phyloP scores from a whole-genome alignment of 768 basidiomycete species.

The Nevesoporus exiguus region DNA sequence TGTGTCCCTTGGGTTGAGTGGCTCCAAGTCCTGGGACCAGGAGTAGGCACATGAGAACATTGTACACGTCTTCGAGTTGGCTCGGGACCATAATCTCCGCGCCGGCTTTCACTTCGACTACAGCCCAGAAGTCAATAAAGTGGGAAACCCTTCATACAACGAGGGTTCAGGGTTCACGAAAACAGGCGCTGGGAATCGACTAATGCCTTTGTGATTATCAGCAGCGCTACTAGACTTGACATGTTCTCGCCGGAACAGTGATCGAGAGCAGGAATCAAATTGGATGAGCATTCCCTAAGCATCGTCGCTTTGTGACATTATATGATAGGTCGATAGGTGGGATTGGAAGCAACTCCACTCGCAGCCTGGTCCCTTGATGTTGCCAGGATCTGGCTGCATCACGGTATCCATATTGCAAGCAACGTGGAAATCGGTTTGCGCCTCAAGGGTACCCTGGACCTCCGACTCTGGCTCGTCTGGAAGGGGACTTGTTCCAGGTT shows the following conservation, averaged over 20 bases:
- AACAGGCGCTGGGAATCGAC: constrained; percentile 27
- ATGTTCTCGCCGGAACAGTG: constrained; percentile 47
- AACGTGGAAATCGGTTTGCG: constrained; percentile 68
- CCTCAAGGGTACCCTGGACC: constrained; percentile 66
- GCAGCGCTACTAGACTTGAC: constrained; percentile 59
- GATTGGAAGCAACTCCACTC: constrained; percentile 30
- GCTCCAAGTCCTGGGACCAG: too few relatives aligned
- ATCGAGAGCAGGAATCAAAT: constrained; percentile 36
- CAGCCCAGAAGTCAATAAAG: constrained; percentile 55
- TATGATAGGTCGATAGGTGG: constrained; percentile 52
- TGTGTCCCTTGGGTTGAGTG: constrained; percentile 70
- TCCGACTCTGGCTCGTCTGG: constrained; percentile 54
- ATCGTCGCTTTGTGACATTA: constrained; percentile 63
- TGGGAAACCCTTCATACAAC: constrained; percentile 49
- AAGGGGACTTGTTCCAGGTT: constrained; percentile 56
- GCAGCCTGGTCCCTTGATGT: constrained; percentile 56
- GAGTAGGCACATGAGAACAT: constrained; percentile 53
- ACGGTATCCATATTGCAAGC: constrained; percentile 51
- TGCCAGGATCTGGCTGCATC: constrained; percentile 42
- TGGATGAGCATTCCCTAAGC: constrained; percentile 43
- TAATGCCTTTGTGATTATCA: constrained; percentile 56
- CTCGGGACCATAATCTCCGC: constrained; percentile 35
- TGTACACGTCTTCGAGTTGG: constrained; percentile 47
- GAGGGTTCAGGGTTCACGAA: constrained; percentile 29
- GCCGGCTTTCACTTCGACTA: constrained; percentile 70